Evolutionary conservation across 2,329 filamentous ascomycete species (phyloP).

Genomic region (Sclerotinia sclerotiorum): DNA sequence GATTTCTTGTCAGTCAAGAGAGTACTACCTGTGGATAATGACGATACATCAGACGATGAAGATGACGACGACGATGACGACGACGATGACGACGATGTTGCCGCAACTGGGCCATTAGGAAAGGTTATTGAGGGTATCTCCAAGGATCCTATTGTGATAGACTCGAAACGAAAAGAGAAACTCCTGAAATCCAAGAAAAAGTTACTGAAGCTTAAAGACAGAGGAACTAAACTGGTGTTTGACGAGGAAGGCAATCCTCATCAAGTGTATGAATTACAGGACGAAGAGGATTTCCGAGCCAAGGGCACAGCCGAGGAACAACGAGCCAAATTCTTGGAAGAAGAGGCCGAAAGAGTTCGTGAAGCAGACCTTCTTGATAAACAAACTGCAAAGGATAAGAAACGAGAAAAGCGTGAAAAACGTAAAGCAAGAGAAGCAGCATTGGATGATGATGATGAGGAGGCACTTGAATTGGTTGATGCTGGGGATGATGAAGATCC

Average conservation of each 20-base stretch:
- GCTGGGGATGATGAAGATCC: constrained; percentile 52
- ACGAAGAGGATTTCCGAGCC: constrained; percentile 75
- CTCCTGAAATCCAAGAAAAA: constrained; percentile 95
- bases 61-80: constrained; percentile 41
- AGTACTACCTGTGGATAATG: constrained; percentile 70
- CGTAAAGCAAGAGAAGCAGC: constrained; percentile 64
- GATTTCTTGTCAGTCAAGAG: constrained; percentile 90
- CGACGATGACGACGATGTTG: constrained; percentile 44
- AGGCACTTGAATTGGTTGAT: constrained; percentile 38
- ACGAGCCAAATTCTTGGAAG: constrained; percentile 73
- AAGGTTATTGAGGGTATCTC: constrained; percentile 68
- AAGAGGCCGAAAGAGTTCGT: constrained; percentile 69
- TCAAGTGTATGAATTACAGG: constrained; percentile 82
- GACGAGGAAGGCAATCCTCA: constrained; percentile 89
- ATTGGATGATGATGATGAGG: constrained; percentile 44
- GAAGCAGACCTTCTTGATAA: constrained; percentile 83
- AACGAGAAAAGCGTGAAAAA: constrained; percentile 66
- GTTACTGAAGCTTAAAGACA: constrained; percentile 84
- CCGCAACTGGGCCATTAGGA: constrained; percentile 44
- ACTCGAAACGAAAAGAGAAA: constrained; percentile 94
- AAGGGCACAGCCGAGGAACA: constrained; percentile 76
- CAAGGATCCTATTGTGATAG: constrained; percentile 74
- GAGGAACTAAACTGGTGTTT: constrained; percentile 81
- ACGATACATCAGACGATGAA: constrained; percentile 45
- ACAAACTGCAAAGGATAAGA: constrained; percentile 73